These are phyloP conservation scores for Crithidia thermophila DNA, from an alignment of 208 protist genomes.

Conservation along the genomic window DNA sequence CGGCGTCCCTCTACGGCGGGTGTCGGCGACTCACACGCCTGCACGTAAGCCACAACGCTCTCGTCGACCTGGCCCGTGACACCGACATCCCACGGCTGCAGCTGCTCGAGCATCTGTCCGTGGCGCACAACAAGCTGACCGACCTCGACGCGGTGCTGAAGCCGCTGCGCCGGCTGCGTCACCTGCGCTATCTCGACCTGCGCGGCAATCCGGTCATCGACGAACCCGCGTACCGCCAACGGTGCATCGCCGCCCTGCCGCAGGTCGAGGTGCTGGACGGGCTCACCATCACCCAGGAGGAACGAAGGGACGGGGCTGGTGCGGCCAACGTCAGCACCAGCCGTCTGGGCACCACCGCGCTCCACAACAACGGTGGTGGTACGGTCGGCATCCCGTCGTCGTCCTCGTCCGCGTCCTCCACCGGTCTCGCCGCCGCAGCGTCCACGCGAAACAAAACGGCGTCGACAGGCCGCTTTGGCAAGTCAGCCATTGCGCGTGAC, in stretches of 20 bases:
- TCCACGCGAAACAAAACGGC: not conserved
- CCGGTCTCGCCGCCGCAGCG: not conserved
- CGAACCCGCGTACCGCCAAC: conserved; percentile 66
- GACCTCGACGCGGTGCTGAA: conserved; percentile 44
- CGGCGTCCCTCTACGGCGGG: conserved; percentile 36
- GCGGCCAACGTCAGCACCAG: not conserved
- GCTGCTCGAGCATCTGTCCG: conserved; percentile 58
- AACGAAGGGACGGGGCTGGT: conserved; percentile 44
- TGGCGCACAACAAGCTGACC: conserved; percentile 66
- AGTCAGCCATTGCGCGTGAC: conserved; percentile 33
- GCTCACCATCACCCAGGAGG: conserved; percentile 41
- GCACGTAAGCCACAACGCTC: conserved; percentile 40
- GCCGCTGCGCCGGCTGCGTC: conserved; percentile 48
- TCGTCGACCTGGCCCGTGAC: conserved; percentile 36
- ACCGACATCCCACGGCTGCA: conserved; percentile 56
- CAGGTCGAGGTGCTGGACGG: conserved; percentile 76
- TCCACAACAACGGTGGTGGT: not conserved
- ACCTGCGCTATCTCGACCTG: conserved; percentile 63
- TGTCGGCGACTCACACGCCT: conserved; percentile 63
- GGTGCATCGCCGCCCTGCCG: conserved; percentile 56
- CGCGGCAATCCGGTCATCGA: conserved; percentile 70
- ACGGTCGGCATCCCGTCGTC: not conserved
- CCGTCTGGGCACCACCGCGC: not conserved
- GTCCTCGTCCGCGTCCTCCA: too few relatives aligned
- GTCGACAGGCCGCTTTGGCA: not conserved